A percentile compares a stretch with the other conserved stretches of the same genome.
Evolutionary conservation across 805 yeast species (phyloP).

Genomic region (Starmerella potacharoeniae): DNA sequence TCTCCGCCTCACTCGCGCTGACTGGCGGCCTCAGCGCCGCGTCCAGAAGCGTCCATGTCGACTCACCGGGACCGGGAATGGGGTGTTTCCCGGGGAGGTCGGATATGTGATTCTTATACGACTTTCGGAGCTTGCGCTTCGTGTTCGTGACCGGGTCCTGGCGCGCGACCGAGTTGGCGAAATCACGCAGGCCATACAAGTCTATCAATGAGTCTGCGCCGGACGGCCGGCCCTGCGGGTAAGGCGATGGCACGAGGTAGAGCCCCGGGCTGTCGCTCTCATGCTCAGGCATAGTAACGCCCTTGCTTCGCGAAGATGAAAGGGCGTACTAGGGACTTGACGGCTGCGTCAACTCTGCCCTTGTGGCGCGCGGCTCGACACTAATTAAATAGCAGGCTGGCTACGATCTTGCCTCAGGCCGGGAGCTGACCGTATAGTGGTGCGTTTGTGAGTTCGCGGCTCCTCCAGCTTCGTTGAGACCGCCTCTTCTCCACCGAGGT

Average conservation of each 20-base stretch:
- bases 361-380: too few species aligned
- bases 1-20: constrained; percentile 33
- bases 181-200: constrained; percentile 51
- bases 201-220: constrained; percentile 61
- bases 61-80: constrained; percentile 28
- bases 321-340: too few species aligned
- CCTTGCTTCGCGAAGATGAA: not conserved
- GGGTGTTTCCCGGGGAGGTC: constrained; percentile 60
- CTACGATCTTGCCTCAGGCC: too few species aligned
- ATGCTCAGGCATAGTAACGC: not conserved
- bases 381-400: too few species aligned
- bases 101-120: constrained; percentile 83
- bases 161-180: constrained; percentile 76
- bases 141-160: constrained; percentile 78
- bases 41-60: constrained; percentile 22
- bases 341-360: too few species aligned
- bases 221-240: constrained; percentile 28
- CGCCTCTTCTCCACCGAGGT: too few species aligned
- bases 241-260: constrained; percentile 32
- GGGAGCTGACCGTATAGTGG: too few species aligned
- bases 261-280: not conserved
- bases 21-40: constrained; percentile 33
- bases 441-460: too few species aligned
- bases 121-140: constrained; percentile 85
- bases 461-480: too few species aligned